These are phyloP conservation scores for Pistacia atlantica DNA, from an alignment of 345 rosid genomes.

Conservation along the genomic window DNA sequence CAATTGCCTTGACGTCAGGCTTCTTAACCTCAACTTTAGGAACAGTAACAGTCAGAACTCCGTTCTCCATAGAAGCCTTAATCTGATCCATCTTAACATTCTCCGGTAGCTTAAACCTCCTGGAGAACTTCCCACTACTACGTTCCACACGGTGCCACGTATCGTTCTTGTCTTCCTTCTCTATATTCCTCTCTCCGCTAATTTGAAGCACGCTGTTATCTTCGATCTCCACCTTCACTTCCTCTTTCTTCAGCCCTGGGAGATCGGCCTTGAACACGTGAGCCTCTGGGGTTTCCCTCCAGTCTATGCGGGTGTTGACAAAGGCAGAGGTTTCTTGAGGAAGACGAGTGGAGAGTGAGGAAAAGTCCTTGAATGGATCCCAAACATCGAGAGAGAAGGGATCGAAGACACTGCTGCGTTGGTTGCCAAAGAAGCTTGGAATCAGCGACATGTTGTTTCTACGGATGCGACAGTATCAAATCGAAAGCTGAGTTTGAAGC, in stretches of 20 bases:
- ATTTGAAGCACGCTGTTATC: too few relatives aligned
- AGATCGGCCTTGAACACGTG: too few relatives aligned
- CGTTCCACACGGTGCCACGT: not conserved
- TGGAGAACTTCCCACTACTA: conserved; percentile 18
- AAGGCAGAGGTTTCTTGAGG: not conserved
- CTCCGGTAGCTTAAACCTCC: conserved; percentile 21
- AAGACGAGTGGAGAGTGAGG: not conserved
- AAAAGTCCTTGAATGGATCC: conserved; percentile 5
- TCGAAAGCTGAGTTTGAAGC: too few relatives aligned
- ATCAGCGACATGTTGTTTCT: not conserved
- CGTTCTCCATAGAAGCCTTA: conserved; percentile 23
- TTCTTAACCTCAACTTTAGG: not conserved
- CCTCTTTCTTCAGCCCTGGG: too few relatives aligned
- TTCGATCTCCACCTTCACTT: too few relatives aligned
- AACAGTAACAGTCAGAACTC: conserved; percentile 10
- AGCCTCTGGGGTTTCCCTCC: too few relatives aligned
- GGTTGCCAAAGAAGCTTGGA: conserved; percentile 17
- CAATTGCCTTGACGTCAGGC: not conserved
- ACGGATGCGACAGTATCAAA: not conserved
- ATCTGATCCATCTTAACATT: conserved; percentile 18
- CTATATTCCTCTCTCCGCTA: too few relatives aligned
- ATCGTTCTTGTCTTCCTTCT: too few relatives aligned
- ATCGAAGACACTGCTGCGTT: conserved; percentile 8
- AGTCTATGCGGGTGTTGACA: too few relatives aligned
- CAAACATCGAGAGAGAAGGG: conserved; percentile 9